phyloP scores from a whole-genome alignment of 2,329 filamentous ascomycete species.

The Ophiostoma populinum region DNA sequence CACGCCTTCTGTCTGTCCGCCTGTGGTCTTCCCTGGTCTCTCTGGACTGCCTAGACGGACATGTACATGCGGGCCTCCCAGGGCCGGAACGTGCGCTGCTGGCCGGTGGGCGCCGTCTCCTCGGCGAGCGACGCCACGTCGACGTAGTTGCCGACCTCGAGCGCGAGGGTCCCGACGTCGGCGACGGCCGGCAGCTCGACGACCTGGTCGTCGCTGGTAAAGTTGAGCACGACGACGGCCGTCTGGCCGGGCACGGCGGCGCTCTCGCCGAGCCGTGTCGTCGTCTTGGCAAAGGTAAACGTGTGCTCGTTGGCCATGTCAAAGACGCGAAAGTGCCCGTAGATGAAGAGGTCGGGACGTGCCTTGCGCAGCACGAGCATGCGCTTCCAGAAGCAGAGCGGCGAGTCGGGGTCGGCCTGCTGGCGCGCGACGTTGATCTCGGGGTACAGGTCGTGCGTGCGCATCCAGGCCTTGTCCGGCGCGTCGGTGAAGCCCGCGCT shows the following conservation, averaged over 20 bases:
- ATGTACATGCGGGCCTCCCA: conserved; percentile 21
- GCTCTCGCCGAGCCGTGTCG: conserved; percentile 6
- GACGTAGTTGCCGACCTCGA: conserved; percentile 17
- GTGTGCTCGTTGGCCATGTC: conserved; percentile 27
- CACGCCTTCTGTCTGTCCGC: no score
- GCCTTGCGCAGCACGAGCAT: conserved; percentile 36
- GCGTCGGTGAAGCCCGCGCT: conserved; percentile 44
- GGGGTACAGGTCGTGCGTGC: conserved; percentile 37
- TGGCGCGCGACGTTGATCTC: conserved; percentile 39
- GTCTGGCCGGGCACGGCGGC: background rate
- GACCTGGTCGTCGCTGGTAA: conserved; percentile 21
- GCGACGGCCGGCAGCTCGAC: conserved; percentile 14
- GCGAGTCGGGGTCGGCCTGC: conserved; percentile 24
- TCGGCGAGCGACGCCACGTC: conserved; percentile 11
- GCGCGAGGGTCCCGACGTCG: conserved; percentile 8
- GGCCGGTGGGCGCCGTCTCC: background rate
- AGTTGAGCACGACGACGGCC: conserved; percentile 25
- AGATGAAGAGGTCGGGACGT: conserved; percentile 40
- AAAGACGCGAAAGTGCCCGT: conserved; percentile 38
- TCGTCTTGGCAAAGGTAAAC: conserved; percentile 27
- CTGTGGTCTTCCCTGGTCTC: background rate
- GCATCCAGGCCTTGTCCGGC: conserved; percentile 37
- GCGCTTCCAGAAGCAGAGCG: conserved; percentile 43
- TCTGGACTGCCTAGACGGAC: conserved; percentile 1
- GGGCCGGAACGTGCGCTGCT: conserved; percentile 14